These are phyloP conservation scores for Neurospora sp. DNA, from an alignment of 495 filamentous ascomycete species.

Conservation along the genomic window DNA sequence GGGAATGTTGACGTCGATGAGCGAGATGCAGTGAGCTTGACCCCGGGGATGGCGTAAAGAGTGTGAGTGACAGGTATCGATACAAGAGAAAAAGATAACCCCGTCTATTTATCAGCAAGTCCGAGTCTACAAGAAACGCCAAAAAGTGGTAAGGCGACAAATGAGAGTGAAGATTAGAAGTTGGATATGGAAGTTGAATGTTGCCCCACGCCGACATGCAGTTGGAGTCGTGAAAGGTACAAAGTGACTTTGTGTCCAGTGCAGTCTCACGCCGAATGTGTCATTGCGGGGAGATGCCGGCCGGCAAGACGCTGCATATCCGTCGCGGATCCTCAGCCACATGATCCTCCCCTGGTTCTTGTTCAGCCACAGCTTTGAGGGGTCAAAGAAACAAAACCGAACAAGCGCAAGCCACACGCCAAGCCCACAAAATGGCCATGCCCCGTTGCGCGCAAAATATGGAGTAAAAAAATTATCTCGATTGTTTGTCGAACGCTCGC, in stretches of 20 bases:
- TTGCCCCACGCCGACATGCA: not conserved
- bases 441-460: conserved; percentile 8
- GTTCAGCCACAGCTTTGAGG: not conserved
- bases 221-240: not conserved
- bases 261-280: conserved; percentile 25
- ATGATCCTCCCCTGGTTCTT: not conserved
- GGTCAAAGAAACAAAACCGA: conserved; percentile 1
- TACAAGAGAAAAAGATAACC: not conserved
- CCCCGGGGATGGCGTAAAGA: not conserved
- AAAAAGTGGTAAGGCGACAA: not conserved
- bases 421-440: conserved; percentile 9
- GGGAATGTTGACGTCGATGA: not conserved
- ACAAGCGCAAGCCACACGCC: not conserved
- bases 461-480: conserved; percentile 1
- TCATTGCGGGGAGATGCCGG: conserved; percentile 13
- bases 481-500: not conserved
- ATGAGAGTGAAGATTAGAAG: not conserved
- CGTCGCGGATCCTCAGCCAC: not conserved
- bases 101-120: not conserved
- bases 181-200: not conserved
- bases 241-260: not conserved
- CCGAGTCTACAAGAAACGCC: not conserved
- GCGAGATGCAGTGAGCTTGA: not conserved
- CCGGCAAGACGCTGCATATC: not conserved
- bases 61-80: not conserved